These are phyloP conservation scores for Trypanosoma theileri DNA, from an alignment of 208 protist genomes.

Conservation along the genomic window DNA sequence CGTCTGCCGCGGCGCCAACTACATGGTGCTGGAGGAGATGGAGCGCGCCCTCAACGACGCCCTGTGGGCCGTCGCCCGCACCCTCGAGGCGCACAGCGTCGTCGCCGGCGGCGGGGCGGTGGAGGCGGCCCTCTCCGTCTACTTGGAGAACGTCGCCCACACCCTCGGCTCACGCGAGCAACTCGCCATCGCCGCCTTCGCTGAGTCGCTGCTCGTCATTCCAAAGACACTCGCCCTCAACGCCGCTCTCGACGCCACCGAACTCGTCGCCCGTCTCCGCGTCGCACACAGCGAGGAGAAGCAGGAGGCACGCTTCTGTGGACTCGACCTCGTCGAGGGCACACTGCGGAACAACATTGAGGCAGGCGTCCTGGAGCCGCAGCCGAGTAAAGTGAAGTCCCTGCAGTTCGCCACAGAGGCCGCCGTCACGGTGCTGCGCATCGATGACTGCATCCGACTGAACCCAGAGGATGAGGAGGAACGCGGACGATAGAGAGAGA, in stretches of 20 bases:
- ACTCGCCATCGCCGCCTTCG: constrained; percentile 98
- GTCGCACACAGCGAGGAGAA: constrained; percentile 92
- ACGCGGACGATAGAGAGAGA: constrained; percentile 27
- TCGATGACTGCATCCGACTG: constrained; percentile 99
- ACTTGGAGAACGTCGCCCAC: constrained; percentile 97
- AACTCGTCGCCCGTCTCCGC: constrained; percentile 98
- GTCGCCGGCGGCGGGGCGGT: constrained; percentile 99
- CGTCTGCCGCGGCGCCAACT: constrained; percentile 98
- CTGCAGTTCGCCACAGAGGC: constrained; percentile 99
- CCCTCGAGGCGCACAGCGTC: constrained; percentile 96
- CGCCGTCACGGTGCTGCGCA: constrained; percentile 99
- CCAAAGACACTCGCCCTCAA: constrained; percentile 99
- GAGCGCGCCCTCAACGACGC: constrained; percentile 98
- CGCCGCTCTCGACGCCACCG: constrained; percentile 97
- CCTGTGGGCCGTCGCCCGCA: constrained; percentile 98
- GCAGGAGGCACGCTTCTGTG: constrained; percentile 71
- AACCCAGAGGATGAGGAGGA: constrained; percentile 86
- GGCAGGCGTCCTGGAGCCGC: constrained; percentile 99
- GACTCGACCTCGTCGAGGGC: constrained; percentile 96
- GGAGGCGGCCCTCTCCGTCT: constrained; percentile 97
- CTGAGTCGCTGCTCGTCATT: constrained; percentile 98
- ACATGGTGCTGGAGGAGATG: constrained; percentile 98
- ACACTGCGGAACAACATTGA: constrained; percentile 96
- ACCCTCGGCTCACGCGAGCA: constrained; percentile 98
- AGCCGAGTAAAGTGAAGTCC: constrained; percentile 98